Evolutionary conservation across 345 rosid genomes (phyloP), one percentile per base, ranked within the genome.

Genomic region (Corchorus olitorius): DNA sequence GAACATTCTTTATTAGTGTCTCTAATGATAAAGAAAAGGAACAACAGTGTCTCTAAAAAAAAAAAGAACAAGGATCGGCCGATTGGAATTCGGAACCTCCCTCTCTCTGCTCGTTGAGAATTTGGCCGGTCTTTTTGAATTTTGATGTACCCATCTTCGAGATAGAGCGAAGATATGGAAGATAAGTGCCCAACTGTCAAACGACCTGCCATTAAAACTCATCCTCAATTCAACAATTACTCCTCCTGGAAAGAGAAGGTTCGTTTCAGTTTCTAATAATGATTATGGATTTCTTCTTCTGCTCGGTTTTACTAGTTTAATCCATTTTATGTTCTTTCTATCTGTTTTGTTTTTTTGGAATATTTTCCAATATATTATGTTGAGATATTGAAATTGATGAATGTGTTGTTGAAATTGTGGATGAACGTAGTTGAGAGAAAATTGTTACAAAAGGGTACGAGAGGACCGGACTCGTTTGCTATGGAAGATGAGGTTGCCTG

Each of bases 401-500:
- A 27, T 59, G 22, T 46, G 37, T 46, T 53, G 78, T 69, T 69
- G 14, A 17, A n/a, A 35, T 41, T 49, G 46, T 20, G 17, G 34
- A 39, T 74, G 55, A 65, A 39, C 77, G 72, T 74, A 94, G 98
- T 81, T 92, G 58, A 92, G 97, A 81, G 94, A 92, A 68, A 89
- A 79, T 65, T 95, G 98, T 70, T 88, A 79, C 81, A 86, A 76
- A 80, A 87, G 99, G 86, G 87, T 93, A 15, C 88, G 93, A 50
- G 93, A 91, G 52, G 97, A 90, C 45, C 81, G 99, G 75, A 77
- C 74, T 27, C 89, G 93, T 54, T 80, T 96, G 77, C 86, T 93
- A 0, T 96, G 99, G 98, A 91, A 87, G 76, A 77, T 92, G 83
- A 92, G 99, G 55, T 68, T 83, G 68, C 87, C 97, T 41, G 65